Evolutionary conservation across 495 filamentous ascomycete species (phyloP), one percentile per base, ranked within the genome.

Genomic region (Durotheca rogersii): DNA sequence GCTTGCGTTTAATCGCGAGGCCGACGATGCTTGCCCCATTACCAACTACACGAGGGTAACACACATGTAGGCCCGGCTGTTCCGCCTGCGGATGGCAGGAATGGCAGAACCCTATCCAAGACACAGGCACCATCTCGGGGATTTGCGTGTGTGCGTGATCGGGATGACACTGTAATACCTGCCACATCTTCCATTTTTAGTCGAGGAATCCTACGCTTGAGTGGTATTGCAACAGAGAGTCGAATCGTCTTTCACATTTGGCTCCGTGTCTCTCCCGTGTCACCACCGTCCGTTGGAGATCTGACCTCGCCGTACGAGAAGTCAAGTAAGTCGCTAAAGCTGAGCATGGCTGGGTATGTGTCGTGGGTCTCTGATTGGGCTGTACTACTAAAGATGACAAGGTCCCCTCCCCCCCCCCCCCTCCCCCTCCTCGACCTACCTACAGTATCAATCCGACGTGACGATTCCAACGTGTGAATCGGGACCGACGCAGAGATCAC

Each of bases 121-220:
- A 44, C 40, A 29, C 9, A 41, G 19, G 40, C 40, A 29, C 9
- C 30, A 38, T 17, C 12, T 44, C 39, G 45, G 45, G 17, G 16
- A 34, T 41, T 50, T n/a, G n/a, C 25, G 39, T 44, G 17, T 49
- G 50, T 59, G 56, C 56, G 54, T 53, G 46, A 59, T 59, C 56
- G 53, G 23, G 50, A 58, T 58, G 49, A 31, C 36, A 49, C 50
- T 7, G 56, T 51, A 43, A 53, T 46, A 47, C 50, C 41, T 43
- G 20, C 30, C 23, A 47, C 7, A 31, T 39, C 47, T 38, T 50
- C 56, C 56, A 50, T 36, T 59, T 59, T 50, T 59, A 59, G 50
- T 37, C n/a, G n/a, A n/a, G 50, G 4, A 9, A 38, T 20, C 10
- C 38, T 15, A 36, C 41, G 27, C 30, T 41, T 27, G 23, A n/a